Conservation (phyloP, 2,329 filamentous ascomycete genomes). For the Ceratocystis destructans region DNA sequence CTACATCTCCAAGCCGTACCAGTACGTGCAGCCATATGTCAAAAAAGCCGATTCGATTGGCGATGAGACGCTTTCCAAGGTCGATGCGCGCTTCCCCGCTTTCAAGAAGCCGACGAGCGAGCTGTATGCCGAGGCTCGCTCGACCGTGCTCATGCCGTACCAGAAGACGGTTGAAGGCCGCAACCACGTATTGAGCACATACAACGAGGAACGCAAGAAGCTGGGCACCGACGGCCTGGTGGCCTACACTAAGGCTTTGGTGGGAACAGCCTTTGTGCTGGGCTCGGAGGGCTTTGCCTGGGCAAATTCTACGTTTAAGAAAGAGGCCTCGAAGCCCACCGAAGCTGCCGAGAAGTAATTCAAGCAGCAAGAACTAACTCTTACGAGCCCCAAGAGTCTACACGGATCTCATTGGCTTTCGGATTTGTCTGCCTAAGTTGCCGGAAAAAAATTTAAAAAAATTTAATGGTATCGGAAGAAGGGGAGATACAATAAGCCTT, state of each 20-base stretch:
- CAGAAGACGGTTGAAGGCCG: constrained; percentile 47
- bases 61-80: constrained; percentile 52
- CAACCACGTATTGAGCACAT: constrained; percentile 46
- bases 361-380: too few relatives aligned
- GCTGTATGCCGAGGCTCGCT: constrained; percentile 50
- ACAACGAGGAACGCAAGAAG: constrained; percentile 47
- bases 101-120: constrained; percentile 64
- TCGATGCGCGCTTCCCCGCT: constrained; percentile 58
- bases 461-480: not conserved
- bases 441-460: not conserved
- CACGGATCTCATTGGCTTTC: too few relatives aligned
- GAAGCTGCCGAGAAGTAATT: not conserved
- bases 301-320: constrained; percentile 45
- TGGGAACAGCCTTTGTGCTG: constrained; percentile 54
- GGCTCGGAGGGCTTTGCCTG: constrained; percentile 50
- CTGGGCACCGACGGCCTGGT: constrained; percentile 49
- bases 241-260: constrained; percentile 54
- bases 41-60: constrained; percentile 66
- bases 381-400: too few relatives aligned
- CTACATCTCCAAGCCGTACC: constrained; percentile 55
- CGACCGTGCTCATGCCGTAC: constrained; percentile 47
- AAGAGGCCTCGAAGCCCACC: constrained; percentile 25
- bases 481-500: not conserved
- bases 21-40: constrained; percentile 73
- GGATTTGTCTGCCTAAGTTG: not conserved